phyloP scores from a whole-genome alignment of 1,284 basidiomycete genomes.

The Puccinia horiana region DNA sequence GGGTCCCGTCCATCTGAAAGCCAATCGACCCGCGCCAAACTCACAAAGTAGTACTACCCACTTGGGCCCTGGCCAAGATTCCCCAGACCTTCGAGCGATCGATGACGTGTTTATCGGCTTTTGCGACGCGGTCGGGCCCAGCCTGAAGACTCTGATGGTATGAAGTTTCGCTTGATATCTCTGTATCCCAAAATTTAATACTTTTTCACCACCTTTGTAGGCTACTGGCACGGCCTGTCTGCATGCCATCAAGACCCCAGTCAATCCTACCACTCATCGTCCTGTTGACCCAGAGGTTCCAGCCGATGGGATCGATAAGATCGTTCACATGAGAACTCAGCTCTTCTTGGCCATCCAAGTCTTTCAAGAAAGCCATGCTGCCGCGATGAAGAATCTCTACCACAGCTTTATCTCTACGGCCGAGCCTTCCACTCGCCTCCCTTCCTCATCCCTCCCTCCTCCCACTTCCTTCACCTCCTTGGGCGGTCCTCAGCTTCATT shows the following conservation, averaged over 20 bases:
- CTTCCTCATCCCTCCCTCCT: background rate
- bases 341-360: constrained; percentile 15
- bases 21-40: background rate
- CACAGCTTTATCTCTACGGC: constrained; percentile 23
- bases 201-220: background rate
- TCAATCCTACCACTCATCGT: background rate
- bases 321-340: constrained; percentile 32
- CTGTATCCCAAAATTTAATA: background rate
- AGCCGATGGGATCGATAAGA: constrained; percentile 28
- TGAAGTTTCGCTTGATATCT: constrained; percentile 54
- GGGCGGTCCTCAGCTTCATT: background rate
- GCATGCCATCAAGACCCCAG: constrained; percentile 38
- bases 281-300: constrained; percentile 12
- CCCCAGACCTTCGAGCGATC: constrained; percentile 43
- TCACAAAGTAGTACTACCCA: constrained; percentile 57
- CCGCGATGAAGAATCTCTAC: constrained; percentile 39
- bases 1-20: constrained; percentile 53
- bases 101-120: constrained; percentile 73
- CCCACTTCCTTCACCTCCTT: background rate
- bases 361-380: constrained; percentile 35
- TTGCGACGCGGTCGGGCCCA: constrained; percentile 76
- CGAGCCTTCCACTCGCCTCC: background rate
- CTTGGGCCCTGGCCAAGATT: constrained; percentile 50
- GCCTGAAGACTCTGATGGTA: constrained; percentile 75
- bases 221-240: constrained; percentile 36